Evolutionary conservation across 2,329 filamentous ascomycete genomes (phyloP).

Genomic region (Pyrenochaeta sp.): DNA sequence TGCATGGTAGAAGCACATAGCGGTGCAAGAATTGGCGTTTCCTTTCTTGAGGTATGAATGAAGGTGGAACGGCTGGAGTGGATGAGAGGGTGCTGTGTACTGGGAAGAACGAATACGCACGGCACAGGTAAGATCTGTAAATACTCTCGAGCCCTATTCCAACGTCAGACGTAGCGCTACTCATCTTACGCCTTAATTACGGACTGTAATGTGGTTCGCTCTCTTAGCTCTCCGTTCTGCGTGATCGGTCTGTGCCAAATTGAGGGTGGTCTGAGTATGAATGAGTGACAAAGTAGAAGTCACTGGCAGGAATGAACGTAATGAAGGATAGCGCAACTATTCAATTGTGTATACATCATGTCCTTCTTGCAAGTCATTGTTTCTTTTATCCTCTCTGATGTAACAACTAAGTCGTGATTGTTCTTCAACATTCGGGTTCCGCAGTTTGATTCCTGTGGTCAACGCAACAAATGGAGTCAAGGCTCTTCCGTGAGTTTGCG

Average conservation of each 20-base stretch:
- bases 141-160: background rate
- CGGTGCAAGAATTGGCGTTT: background rate
- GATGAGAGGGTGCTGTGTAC: background rate
- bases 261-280: background rate
- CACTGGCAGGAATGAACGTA: background rate
- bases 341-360: background rate
- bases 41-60: background rate
- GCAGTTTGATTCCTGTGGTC: conserved; percentile 24
- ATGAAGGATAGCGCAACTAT: background rate
- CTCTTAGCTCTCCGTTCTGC: background rate
- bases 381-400: conserved; percentile 3
- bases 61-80: background rate
- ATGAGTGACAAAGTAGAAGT: background rate
- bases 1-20: conserved; percentile 60
- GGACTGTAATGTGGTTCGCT: background rate
- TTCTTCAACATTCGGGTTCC: background rate
- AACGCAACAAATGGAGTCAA: conserved; percentile 16
- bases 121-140: background rate
- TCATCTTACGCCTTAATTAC: background rate
- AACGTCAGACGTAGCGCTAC: background rate
- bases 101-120: background rate
- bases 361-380: background rate
- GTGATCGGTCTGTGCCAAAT: background rate
- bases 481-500: conserved; percentile 14
- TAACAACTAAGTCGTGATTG: background rate